phyloP scores from a whole-genome alignment of 2,329 filamentous ascomycete species.

The Penicillium sp. region DNA sequence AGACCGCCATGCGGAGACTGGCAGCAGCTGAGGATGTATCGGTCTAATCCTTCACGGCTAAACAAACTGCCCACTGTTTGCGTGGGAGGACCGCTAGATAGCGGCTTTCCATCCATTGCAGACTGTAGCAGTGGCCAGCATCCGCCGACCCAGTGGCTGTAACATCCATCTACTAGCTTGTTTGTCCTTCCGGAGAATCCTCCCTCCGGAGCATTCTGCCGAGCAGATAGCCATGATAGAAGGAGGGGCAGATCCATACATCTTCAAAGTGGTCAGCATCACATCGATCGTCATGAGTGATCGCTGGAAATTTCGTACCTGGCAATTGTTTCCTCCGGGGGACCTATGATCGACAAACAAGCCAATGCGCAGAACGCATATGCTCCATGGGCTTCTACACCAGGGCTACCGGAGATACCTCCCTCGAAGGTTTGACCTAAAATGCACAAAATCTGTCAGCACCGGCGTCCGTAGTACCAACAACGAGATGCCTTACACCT shows the following conservation, averaged over 20 bases:
- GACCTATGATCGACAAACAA: conserved; percentile 80
- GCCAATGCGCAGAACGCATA: conserved; percentile 94
- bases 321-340: conserved; percentile 70
- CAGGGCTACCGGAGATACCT: conserved; percentile 81
- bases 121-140: conserved; percentile 92
- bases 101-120: conserved; percentile 58
- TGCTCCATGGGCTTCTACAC: conserved; percentile 89
- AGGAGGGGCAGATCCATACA: conserved; percentile 75
- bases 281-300: conserved; percentile 35
- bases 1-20: conserved; percentile 78
- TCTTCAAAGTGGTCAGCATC: conserved; percentile 44
- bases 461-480: neutral
- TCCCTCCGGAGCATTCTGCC: conserved; percentile 87
- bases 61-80: conserved; percentile 51
- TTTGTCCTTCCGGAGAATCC: conserved; percentile 93
- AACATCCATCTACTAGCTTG: conserved; percentile 97
- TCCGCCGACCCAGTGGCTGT: conserved; percentile 94
- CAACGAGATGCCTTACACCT: conserved; percentile 60
- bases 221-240: conserved; percentile 81
- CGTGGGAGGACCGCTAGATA: conserved; percentile 20
- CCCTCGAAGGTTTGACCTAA: conserved; percentile 90
- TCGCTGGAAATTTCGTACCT: conserved; percentile 49
- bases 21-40: conserved; percentile 87
- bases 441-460: conserved; percentile 11
- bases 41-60: conserved; percentile 77